Evolutionary conservation across 2,329 filamentous ascomycete genomes (phyloP).

Genomic region (Monilinia fructicola): DNA sequence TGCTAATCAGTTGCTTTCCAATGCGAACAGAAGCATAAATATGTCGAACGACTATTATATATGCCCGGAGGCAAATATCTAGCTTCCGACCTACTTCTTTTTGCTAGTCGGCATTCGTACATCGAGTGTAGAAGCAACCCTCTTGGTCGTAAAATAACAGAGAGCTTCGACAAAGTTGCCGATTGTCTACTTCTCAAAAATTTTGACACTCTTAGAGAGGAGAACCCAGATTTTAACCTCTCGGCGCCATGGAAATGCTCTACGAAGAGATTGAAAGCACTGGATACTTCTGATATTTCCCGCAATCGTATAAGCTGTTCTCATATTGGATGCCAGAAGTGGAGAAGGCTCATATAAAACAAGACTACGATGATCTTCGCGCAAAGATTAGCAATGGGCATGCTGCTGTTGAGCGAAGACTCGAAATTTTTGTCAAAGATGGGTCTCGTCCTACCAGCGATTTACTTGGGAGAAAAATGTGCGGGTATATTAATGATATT

Average conservation of each 20-base stretch:
- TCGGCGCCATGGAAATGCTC: conserved; percentile 11
- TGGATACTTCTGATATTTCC: not conserved
- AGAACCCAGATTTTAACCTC: conserved; percentile 5
- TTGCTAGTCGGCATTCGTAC: not conserved
- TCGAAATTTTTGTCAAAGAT: not conserved
- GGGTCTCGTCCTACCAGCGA: not conserved
- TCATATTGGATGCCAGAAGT: conserved; percentile 15
- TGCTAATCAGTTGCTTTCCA: not conserved
- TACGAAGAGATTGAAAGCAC: conserved; percentile 2
- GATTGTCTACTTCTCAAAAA: not conserved
- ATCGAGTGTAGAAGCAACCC: no score
- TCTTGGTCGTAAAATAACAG: not conserved
- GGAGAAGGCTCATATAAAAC: not conserved
- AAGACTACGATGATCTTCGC: not conserved
- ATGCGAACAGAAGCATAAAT: not conserved
- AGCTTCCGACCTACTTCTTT: conserved; percentile 4
- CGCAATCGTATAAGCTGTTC: conserved; percentile 5
- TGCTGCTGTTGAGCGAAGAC: not conserved
- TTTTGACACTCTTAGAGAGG: not conserved
- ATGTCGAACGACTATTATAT: not conserved
- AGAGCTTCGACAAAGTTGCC: not conserved
- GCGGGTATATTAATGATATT: not conserved
- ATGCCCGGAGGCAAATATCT: not conserved
- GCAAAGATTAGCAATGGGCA: not conserved
- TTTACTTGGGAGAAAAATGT: not conserved